These are phyloP conservation scores for Trichoderma oligosporum DNA, from an alignment of 2,329 filamentous ascomycete species.

Conservation along the genomic window DNA sequence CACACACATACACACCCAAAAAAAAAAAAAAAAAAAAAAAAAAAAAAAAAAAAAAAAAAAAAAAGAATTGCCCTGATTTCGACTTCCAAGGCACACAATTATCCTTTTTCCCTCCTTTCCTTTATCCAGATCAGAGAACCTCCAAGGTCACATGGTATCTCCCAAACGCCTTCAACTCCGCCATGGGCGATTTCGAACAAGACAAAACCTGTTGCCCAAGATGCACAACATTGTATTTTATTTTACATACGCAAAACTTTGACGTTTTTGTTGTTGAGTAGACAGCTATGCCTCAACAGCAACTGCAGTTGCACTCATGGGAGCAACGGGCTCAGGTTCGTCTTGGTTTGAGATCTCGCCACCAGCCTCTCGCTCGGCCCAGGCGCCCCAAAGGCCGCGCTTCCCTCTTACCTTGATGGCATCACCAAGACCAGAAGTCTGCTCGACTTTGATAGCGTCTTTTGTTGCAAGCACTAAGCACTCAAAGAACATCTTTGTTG, in stretches of 20 bases:
- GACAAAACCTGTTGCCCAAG: conserved; percentile 29
- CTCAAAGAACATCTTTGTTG: conserved; percentile 99
- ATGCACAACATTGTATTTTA: conserved; percentile 36
- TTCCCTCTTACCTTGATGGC: conserved; percentile 84
- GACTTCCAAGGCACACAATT: conserved; percentile 18
- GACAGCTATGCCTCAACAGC: conserved; percentile 37
- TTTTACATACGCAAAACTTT: conserved; percentile 30
- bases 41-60: not conserved
- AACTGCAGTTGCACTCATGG: conserved; percentile 32
- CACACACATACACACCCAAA: not conserved
- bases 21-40: not conserved
- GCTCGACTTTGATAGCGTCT: conserved; percentile 95
- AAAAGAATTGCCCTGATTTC: conserved; percentile 10
- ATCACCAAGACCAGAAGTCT: conserved; percentile 70
- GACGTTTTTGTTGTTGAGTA: not conserved
- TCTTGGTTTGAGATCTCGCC: conserved; percentile 56
- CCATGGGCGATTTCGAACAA: conserved; percentile 28
- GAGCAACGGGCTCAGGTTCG: conserved; percentile 37
- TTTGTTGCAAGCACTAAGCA: conserved; percentile 93
- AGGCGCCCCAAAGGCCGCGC: conserved; percentile 92
- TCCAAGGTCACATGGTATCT: conserved; percentile 38
- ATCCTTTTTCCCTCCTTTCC: conserved; percentile 23
- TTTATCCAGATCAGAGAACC: conserved; percentile 24
- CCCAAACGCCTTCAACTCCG: conserved; percentile 39
- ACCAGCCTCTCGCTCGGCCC: conserved; percentile 76